Percentiles rank a stretch among this genome's conserved stretches.
Conservation (phyloP, 768 basidiomycete species). For the Epithele typhae region DNA sequence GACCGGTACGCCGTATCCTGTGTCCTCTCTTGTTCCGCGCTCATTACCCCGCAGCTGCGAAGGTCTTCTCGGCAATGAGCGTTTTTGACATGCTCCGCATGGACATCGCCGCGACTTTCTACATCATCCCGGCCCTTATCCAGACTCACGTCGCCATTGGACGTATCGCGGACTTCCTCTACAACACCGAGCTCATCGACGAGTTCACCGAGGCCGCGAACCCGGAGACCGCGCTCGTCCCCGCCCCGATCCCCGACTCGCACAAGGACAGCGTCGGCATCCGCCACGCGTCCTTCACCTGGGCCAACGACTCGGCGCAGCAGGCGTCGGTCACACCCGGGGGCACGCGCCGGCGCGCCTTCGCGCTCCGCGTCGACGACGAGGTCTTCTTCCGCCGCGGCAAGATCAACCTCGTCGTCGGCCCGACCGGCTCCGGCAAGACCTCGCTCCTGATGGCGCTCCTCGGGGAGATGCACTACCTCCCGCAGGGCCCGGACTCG, state of each 20-base stretch:
- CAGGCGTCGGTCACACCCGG: slow-evolving; percentile 2
- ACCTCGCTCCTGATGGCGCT: slow-evolving; percentile 58
- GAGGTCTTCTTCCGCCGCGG: slow-evolving; percentile 47
- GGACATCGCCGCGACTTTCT: slow-evolving; percentile 1
- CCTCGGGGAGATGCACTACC: slow-evolving; percentile 60
- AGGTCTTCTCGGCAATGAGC: slow-evolving; percentile 14
- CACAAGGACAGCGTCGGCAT: slow-evolving; percentile 12
- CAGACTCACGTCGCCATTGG: slow-evolving; percentile 34
- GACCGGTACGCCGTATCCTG: slow-evolving; percentile 21
- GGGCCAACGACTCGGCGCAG: slow-evolving; percentile 4
- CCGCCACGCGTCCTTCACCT: slow-evolving; percentile 16
- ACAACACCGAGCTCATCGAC: slow-evolving; percentile 23
- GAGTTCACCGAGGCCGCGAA: slow-evolving; percentile 7
- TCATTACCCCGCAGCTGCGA: slow-evolving; percentile 3
- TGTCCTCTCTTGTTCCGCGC: background rate
- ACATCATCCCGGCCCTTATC: slow-evolving; percentile 1
- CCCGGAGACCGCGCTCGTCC: background rate
- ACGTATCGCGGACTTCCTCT: slow-evolving; percentile 37
- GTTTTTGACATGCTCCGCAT: slow-evolving; percentile 13
- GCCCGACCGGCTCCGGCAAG: slow-evolving; percentile 51
- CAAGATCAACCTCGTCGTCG: slow-evolving; percentile 49
- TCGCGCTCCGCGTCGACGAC: slow-evolving; percentile 41
- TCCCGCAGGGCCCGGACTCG: slow-evolving; percentile 44
- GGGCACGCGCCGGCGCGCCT: slow-evolving; percentile 30
- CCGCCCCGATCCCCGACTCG: background rate